Conservation (phyloP, 768 basidiomycete species). For the Serendipita vermifera region DNA sequence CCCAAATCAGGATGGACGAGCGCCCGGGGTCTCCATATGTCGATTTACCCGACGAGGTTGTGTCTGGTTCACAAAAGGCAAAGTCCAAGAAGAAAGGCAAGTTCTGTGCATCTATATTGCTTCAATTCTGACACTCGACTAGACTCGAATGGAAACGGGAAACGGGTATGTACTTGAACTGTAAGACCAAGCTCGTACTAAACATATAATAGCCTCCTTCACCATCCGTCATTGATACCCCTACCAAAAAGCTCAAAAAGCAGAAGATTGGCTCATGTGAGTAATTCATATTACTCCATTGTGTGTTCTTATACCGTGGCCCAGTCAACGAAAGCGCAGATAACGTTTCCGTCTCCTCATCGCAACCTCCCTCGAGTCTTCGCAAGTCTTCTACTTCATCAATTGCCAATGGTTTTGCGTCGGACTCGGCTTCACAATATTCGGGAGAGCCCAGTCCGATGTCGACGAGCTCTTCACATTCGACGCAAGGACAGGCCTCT, state of each 20-base stretch:
- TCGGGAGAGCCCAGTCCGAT: neutral
- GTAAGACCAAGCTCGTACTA: neutral
- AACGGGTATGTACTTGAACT: neutral
- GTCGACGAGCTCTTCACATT: neutral
- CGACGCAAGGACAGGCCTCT: neutral
- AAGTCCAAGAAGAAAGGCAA: constrained; percentile 4
- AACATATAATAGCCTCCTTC: neutral
- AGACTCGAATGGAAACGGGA: constrained; percentile 7
- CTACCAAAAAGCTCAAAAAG: constrained; percentile 6
- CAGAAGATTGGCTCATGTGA: neutral
- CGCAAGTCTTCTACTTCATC: neutral
- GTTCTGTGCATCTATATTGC: neutral
- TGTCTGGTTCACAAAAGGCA: neutral
- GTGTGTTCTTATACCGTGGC: neutral
- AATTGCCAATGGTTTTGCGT: neutral
- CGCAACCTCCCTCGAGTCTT: neutral
- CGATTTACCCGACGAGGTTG: neutral
- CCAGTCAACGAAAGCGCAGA: neutral
- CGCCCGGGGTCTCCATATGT: neutral
- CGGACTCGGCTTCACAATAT: neutral
- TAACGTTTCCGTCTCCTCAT: neutral
- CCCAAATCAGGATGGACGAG: neutral
- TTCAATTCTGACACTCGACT: neutral
- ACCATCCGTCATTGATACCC: neutral
- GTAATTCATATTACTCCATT: neutral